A percentile compares a stretch with the other conserved stretches of the same genome.
phyloP scores from a whole-genome alignment of 164 flowering plant genomes.

The Kalanchoe fedtschenkoi region DNA sequence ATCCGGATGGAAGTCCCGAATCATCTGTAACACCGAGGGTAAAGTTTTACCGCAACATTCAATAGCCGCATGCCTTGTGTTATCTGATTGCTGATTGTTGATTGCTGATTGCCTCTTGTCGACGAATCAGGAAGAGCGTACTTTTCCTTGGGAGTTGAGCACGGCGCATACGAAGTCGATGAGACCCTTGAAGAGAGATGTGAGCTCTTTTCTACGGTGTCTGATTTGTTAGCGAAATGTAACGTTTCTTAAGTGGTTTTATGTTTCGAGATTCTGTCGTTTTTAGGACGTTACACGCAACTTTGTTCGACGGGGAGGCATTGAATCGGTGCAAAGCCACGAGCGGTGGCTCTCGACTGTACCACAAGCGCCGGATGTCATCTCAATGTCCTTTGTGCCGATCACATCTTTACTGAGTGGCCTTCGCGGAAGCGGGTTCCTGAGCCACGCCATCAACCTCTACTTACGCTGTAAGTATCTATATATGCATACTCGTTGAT shows the following conservation, averaged over 20 bases:
- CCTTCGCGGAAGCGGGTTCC: constrained; percentile 66
- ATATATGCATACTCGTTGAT: background rate
- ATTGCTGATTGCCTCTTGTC: background rate
- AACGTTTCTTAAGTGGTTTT: background rate
- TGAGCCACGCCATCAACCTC: constrained; percentile 78
- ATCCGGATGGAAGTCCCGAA: constrained; percentile 24
- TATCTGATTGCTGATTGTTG: background rate
- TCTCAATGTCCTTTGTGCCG: constrained; percentile 89
- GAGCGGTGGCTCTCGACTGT: constrained; percentile 73
- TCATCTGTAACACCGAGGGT: constrained; percentile 47
- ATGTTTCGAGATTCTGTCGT: background rate
- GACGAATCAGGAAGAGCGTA: constrained; percentile 33
- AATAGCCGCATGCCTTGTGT: background rate
- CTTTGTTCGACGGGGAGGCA: constrained; percentile 63
- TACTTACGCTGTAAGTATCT: constrained; percentile 75
- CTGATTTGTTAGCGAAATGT: too few species aligned
- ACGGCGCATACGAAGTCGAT: constrained; percentile 29
- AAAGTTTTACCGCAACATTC: background rate
- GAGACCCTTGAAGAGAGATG: constrained; percentile 52
- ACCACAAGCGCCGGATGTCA: constrained; percentile 71
- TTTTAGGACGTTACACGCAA: constrained; percentile 52
- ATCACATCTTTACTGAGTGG: constrained; percentile 70
- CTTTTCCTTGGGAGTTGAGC: constrained; percentile 30
- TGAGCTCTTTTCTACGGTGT: constrained; percentile 15
- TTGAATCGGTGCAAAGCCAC: constrained; percentile 54